These are phyloP conservation scores for Fomitiporia mediterranea DNA, from an alignment of 1,284 basidiomycete species.

Conservation along the genomic window DNA sequence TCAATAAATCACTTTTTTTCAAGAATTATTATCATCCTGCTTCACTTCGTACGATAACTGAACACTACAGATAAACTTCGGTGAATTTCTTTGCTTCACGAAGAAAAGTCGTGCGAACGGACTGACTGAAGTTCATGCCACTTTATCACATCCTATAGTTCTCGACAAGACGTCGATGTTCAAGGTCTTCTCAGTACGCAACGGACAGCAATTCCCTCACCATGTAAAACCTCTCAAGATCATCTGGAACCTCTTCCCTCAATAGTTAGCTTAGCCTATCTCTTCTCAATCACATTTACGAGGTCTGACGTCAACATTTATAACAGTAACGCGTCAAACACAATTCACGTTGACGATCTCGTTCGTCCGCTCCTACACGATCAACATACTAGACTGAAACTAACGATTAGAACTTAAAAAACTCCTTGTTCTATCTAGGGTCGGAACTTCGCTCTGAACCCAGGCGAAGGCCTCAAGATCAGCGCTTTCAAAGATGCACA, in stretches of 20 bases:
- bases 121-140: background rate
- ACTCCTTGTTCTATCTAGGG: constrained; percentile 43
- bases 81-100: constrained; percentile 31
- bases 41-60: too few species aligned
- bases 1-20: constrained; percentile 26
- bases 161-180: constrained; percentile 89
- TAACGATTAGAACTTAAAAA: background rate
- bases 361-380: constrained; percentile 35
- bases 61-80: constrained; percentile 55
- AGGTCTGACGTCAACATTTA: background rate
- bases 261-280: constrained; percentile 51
- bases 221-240: constrained; percentile 82
- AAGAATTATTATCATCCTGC: background rate
- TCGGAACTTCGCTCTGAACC: constrained; percentile 85
- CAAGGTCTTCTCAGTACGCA: constrained; percentile 71
- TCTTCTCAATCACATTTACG: background rate
- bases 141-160: constrained; percentile 39
- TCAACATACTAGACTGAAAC: too few species aligned
- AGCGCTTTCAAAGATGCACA: constrained; percentile 76
- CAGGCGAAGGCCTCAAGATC: constrained; percentile 79
- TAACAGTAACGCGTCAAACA: constrained; percentile 64
- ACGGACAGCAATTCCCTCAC: constrained; percentile 74
- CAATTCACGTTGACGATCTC: constrained; percentile 86
- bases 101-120: too few species aligned
- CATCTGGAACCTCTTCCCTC: constrained; percentile 83